phyloP scores from a whole-genome alignment of 148 eudicot species.

The Fagopyrum tataricum region DNA sequence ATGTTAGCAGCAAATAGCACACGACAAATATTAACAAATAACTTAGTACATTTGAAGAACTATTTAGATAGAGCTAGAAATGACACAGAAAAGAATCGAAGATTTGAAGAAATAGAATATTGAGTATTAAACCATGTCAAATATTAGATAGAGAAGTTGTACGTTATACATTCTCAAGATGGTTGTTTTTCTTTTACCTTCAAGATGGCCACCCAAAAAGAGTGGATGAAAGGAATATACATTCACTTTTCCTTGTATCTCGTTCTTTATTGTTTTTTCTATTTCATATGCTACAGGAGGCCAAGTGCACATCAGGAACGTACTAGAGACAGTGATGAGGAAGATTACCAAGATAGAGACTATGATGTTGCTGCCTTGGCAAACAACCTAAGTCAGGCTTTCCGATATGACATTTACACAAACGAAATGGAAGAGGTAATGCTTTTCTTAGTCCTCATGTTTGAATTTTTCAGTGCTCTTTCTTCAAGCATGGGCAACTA shows the following conservation, averaged over 20 bases:
- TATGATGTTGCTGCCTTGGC: constrained; percentile 97
- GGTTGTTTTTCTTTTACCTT: neutral
- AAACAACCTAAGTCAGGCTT: constrained; percentile 88
- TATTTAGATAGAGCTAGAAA: neutral
- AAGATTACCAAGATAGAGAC: constrained; percentile 97
- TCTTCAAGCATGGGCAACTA: neutral
- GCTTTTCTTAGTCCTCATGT: neutral
- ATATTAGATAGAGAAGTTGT: neutral
- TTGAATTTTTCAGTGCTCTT: neutral
- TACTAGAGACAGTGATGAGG: constrained; percentile 81
- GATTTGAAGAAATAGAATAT: neutral
- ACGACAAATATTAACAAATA: neutral
- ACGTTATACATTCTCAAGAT: neutral
- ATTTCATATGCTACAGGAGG: constrained; percentile 48
- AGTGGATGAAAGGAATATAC: neutral
- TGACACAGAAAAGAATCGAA: neutral
- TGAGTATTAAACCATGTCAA: neutral
- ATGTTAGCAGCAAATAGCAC: neutral
- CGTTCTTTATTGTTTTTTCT: neutral
- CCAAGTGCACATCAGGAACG: constrained; percentile 80
- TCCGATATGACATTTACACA: constrained; percentile 69
- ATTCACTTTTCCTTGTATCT: neutral
- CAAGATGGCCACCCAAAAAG: neutral
- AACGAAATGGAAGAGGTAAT: constrained; percentile 76
- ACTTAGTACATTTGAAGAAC: neutral